Evolutionary conservation across 2,329 filamentous ascomycete species (phyloP), one percentile per base, ranked within the genome.

Genomic region (Aspergillus sp.): DNA sequence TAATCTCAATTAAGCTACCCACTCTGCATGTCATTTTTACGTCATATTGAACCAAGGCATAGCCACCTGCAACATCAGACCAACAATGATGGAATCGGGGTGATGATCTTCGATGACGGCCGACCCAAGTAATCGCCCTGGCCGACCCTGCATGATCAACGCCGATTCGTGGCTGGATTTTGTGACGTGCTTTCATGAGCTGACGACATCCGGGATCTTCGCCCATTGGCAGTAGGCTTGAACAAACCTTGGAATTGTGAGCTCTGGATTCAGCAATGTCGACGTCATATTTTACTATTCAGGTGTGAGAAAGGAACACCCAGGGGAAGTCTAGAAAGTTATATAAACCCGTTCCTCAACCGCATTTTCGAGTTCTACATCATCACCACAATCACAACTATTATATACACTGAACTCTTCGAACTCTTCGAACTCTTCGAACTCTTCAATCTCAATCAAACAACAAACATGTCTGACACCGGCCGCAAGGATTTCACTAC

Each of bases 401-500:
- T 20, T 24, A n/a, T 22, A 33, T 22, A 17, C 30, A 37, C 3
- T 30, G 27, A 30, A 30, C 27, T 11, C 24, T 9, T 27, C 24
- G 24, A 56, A 55, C 30, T 17, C 44, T 46, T 15, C 27, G 24
- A 56, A 55, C 30, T 17, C 44, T 46, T 15, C 27, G 37, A 42
- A 34, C 33, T 50, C 47, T 56, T 30, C 42, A 55, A 54, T 37
- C 56, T 56, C 30, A 58, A 59, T 19, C 9, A 49, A 45, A 44
- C 46, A 66, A 70, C 67, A 74, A 83, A 66, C 71, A 86, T 86
- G 83, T 83, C 85, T 80, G 85, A 87, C 76, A 54, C 74, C 66
- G 80, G 79, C 69, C 84, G 85, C 82, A 87, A 87, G 77, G 83
- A 85, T 75, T 80, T 85, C 74, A 68, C 73, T 65, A 79, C 78